Evolutionary conservation across 352 stramenopile species (phyloP).

Genomic region (Phytophthora megakarya): DNA sequence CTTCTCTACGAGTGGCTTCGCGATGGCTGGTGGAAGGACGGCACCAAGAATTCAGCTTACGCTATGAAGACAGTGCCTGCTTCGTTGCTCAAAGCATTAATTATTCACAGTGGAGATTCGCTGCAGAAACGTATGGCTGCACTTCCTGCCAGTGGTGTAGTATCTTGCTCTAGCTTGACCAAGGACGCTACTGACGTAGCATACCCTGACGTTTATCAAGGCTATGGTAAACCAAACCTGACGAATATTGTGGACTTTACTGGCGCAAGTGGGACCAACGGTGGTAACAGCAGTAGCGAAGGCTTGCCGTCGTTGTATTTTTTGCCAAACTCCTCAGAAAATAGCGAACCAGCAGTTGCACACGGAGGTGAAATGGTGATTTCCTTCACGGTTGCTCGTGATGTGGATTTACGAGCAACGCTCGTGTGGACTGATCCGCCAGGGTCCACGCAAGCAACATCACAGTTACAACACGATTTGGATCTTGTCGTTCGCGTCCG

Average conservation of each 20-base stretch:
- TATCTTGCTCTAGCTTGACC: conserved; percentile 56
- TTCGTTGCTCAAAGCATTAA: conserved; percentile 76
- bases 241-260: conserved; percentile 75
- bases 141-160: conserved; percentile 43
- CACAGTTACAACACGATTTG: conserved; percentile 78
- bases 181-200: conserved; percentile 29
- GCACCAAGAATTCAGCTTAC: conserved; percentile 53
- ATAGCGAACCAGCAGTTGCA: conserved; percentile 57
- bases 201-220: conserved; percentile 81
- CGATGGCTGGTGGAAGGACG: conserved; percentile 80
- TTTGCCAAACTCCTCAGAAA: conserved; percentile 71
- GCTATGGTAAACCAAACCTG: conserved; percentile 84
- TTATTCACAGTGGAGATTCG: conserved; percentile 76
- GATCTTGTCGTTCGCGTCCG: conserved; percentile 72
- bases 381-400: conserved; percentile 67
- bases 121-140: conserved; percentile 52
- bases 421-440: conserved; percentile 82
- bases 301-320: conserved; percentile 58
- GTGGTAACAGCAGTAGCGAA: conserved; percentile 16
- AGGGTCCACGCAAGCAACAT: conserved; percentile 63
- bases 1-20: conserved; percentile 79
- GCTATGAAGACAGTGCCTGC: conserved; percentile 70
- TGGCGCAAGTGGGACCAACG: conserved; percentile 14
- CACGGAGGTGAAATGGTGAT: conserved; percentile 68
- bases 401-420: conserved; percentile 71